Conservation (phyloP, 1,284 basidiomycete genomes). For the Leucoagaricus sp. region DNA sequence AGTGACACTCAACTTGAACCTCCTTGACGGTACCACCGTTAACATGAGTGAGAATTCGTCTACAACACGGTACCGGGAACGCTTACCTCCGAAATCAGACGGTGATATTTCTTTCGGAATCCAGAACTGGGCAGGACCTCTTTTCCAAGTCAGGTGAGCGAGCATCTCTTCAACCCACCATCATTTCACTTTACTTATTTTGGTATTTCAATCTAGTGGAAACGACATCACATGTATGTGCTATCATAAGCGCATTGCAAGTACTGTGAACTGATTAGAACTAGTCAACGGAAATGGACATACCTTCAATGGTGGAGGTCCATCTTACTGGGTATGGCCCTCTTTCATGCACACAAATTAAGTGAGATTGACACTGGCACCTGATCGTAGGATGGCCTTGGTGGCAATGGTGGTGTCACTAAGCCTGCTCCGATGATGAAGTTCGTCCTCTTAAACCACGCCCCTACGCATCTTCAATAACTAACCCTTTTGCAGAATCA, state of each 20-base stretch:
- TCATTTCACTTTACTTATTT: not conserved
- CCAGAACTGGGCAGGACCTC: slow-evolving; percentile 44
- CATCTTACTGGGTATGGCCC: slow-evolving; percentile 45
- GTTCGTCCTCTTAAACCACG: slow-evolving; percentile 29
- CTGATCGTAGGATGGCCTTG: slow-evolving; percentile 41
- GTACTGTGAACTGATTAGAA: not conserved
- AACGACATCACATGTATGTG: slow-evolving; percentile 4
- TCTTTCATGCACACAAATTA: not conserved
- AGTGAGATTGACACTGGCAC: slow-evolving; percentile 24
- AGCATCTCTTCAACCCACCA: not conserved
- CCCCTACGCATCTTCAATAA: too few relatives aligned
- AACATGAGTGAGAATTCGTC: slow-evolving; percentile 40
- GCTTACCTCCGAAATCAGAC: slow-evolving; percentile 28
- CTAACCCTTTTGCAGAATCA: slow-evolving; percentile 39
- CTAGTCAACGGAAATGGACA: slow-evolving; percentile 50
- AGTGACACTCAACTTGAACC: slow-evolving; percentile 37
- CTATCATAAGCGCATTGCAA: not conserved
- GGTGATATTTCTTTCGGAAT: slow-evolving; percentile 49
- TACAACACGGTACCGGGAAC: slow-evolving; percentile 8
- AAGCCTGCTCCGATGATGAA: slow-evolving; percentile 55
- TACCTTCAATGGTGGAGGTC: slow-evolving; percentile 46
- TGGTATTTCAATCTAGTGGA: not conserved
- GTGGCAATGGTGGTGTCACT: slow-evolving; percentile 32
- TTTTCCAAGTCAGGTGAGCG: slow-evolving; percentile 43
- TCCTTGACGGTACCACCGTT: slow-evolving; percentile 44